Base-by-base conservation (phyloP, 768 basidiomycete species). In the Boletus edulis region DNA sequence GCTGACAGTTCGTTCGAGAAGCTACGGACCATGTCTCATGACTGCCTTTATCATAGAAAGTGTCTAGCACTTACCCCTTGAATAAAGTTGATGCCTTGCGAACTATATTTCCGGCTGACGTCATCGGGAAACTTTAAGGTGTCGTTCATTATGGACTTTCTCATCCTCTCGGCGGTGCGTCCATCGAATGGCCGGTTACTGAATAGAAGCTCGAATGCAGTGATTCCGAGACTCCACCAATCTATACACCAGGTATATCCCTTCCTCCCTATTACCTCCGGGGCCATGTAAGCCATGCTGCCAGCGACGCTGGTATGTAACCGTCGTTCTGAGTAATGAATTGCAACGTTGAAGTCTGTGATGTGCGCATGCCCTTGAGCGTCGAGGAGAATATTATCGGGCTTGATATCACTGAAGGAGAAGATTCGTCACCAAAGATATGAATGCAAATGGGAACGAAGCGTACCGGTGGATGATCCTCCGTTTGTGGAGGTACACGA, bases 211-310 rank as follows among this genome's bases (percentile, higher is more conserved):
- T 98, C 95, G 72, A 89, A 96, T 55, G 86, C 88, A 27, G 89
- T 89, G 52, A 97, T 78, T 31, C 95, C 95, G 18, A 98, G 78
- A 66, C 91, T 94, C 95, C 95, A 98, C 89, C 92, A 97, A 69
- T 98, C 95, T 47, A 92, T 82, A 46, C 85, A 86, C 81, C 91
- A 94, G 4, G 89, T 89, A 71, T 99, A 99, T 15, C 97, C 97
- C 65, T 85, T 87, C 66, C 90, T 87, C 49, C 82, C 84, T 42
- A 98, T 79, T n/a, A 99, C 89, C 71, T 99, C 94, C 0, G 96
- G 95, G 11, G 95, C 95, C 97, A 99, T 99, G 75, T 99, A 99
- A 0, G 97, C 96, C 93, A 99, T 95, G 66, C 91, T 94, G 4
- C 97, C 97, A 8, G 97, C 96, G 15, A 99, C 90, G 56, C 91